Evolutionary conservation across 257 asterid species (phyloP), one percentile per base, ranked within the genome.

Genomic region (Capsicum rhomboideum): DNA sequence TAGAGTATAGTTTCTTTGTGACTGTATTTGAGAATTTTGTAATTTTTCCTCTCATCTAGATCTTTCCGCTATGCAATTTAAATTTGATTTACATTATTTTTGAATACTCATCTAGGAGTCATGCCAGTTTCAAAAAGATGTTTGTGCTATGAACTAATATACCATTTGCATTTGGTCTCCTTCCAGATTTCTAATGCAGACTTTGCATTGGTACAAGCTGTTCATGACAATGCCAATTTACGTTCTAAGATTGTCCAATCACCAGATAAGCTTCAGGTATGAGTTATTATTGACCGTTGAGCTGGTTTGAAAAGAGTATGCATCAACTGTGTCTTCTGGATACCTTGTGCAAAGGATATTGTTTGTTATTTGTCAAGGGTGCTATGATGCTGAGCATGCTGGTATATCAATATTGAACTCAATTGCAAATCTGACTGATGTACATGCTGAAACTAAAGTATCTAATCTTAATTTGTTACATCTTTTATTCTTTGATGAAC

Each of bases 261-360:
- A 81, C 99, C 99, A 1, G 97, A 93, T 89, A 97, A 97, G 88
- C 98, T 97, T 86, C 99, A 95, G 97, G 98, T 97, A 86, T 49
- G 28, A 84, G 46, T 20, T 85, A 54, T 40, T 72, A 21, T 49
- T 2, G 79, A 72, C n/a, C 0, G 12, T 72, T 72, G 79, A 44
- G 37, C 58, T 72, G 79, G 79, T 72, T 44, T 0, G 12, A 7
- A 12, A 12, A 72, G 56, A 42, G 56, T 21, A 44, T 6, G 55
- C n/a, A 14, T 49, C 77, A 44, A 61, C 56, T 81, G 44, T n/a
- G 61, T 61, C 54, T 53, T 58, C 31, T 61, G 18, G 61, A 61
- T 40, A 61, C 28, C 37, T n/a, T 59, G 46, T 29, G 77, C 61
- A 8, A 17, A 10, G 26, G 42, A 28, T 81, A 31, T 61, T 14